Conservation (phyloP, 2,329 filamentous ascomycete genomes). For the Ophiognomonia clavigignenti-juglandacearum region DNA sequence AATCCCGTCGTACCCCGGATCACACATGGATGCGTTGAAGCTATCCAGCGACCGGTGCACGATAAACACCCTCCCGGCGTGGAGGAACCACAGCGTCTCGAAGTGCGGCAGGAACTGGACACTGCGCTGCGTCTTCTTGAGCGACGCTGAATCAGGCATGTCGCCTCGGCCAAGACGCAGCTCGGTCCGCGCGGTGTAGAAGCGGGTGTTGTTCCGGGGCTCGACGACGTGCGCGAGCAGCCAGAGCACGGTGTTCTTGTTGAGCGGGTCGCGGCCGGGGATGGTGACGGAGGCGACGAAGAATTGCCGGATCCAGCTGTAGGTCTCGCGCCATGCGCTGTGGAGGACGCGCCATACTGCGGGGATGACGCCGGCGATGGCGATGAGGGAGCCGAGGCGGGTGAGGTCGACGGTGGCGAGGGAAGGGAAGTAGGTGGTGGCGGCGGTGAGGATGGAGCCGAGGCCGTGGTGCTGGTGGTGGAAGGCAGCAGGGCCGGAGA, state of each 20-base stretch:
- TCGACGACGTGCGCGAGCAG: conserved; percentile 34
- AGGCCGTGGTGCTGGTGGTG: conserved; percentile 1
- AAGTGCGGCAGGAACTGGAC: conserved; percentile 42
- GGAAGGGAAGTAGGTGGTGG: conserved; percentile 5
- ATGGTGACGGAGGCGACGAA: conserved; percentile 40
- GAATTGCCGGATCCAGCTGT: conserved; percentile 35
- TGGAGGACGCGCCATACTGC: conserved; percentile 34
- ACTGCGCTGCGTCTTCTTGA: conserved; percentile 36
- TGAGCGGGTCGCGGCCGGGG: conserved; percentile 38
- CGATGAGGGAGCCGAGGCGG: conserved; percentile 38
- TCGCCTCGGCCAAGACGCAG: conserved; percentile 29
- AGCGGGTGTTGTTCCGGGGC: conserved; percentile 30
- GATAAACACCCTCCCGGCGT: conserved; percentile 39
- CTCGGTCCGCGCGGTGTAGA: conserved; percentile 40
- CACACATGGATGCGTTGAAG: conserved; percentile 30
- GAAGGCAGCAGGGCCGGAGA: conserved; percentile 1
- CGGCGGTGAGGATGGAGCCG: background rate
- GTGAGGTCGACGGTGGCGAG: conserved; percentile 33
- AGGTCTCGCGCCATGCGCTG: conserved; percentile 31
- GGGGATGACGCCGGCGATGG: conserved; percentile 37
- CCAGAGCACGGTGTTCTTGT: conserved; percentile 40
- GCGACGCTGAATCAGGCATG: conserved; percentile 26
- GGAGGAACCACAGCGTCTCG: conserved; percentile 44
- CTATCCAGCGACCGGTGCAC: conserved; percentile 36
- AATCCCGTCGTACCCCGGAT: conserved; percentile 40